Conservation (phyloP, 2,329 filamentous ascomycete genomes). For the Aschersonia sp. region DNA sequence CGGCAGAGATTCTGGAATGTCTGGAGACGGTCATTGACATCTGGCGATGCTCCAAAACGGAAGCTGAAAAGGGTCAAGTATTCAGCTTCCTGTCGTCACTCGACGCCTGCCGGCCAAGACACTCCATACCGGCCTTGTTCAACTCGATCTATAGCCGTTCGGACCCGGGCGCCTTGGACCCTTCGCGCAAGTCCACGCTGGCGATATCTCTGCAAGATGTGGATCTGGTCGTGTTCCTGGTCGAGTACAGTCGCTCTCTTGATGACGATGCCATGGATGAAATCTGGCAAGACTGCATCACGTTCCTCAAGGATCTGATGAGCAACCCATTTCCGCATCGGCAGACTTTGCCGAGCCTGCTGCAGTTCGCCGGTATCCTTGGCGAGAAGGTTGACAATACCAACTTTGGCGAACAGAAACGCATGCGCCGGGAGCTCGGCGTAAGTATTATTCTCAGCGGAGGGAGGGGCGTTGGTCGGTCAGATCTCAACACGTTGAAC, state of each 20-base stretch:
- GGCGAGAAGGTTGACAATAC: conserved; percentile 97
- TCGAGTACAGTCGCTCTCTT: conserved; percentile 77
- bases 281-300: conserved; percentile 90
- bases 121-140: conserved; percentile 86
- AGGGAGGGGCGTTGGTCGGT: neutral
- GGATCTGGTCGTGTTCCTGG: conserved; percentile 76
- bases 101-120: conserved; percentile 79
- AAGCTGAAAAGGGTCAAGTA: conserved; percentile 44
- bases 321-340: conserved; percentile 90
- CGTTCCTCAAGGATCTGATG: conserved; percentile 78
- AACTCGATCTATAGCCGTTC: conserved; percentile 93
- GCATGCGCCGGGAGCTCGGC: conserved; percentile 80
- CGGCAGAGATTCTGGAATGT: conserved; percentile 83
- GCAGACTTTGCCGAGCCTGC: conserved; percentile 70
- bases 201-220: conserved; percentile 73
- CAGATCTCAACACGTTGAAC: too few species aligned
- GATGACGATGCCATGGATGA: conserved; percentile 98
- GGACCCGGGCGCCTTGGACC: conserved; percentile 67
- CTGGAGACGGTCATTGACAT: conserved; percentile 80
- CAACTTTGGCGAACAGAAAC: conserved; percentile 86
- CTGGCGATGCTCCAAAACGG: conserved; percentile 47
- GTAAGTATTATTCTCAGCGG: conserved; percentile 33
- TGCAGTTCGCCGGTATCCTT: conserved; percentile 80
- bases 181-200: conserved; percentile 70
- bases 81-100: conserved; percentile 82